These are phyloP conservation scores for Candida quercuum DNA, from an alignment of 805 yeast species.

Conservation along the genomic window DNA sequence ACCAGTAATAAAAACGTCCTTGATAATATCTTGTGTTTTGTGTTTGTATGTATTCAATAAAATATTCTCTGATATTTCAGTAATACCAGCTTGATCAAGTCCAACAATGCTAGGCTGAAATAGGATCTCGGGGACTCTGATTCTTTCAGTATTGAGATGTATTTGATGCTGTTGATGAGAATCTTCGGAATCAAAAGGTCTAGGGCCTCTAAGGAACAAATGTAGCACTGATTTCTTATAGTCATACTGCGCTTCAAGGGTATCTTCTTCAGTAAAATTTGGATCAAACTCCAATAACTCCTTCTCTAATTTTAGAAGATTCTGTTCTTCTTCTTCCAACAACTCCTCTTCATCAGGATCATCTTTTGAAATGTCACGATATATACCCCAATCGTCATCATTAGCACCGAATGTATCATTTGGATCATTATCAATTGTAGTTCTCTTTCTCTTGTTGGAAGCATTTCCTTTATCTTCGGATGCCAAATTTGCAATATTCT, in stretches of 20 bases:
- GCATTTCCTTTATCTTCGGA: conserved; percentile 47
- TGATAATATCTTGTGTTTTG: conserved; percentile 44
- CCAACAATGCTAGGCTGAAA: conserved; percentile 95
- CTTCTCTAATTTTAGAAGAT: conserved; percentile 60
- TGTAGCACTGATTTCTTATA: conserved; percentile 82
- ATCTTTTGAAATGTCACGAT: conserved; percentile 72
- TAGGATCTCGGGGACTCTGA: conserved; percentile 85
- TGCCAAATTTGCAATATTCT: conserved; percentile 81
- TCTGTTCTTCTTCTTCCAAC: conserved; percentile 66
- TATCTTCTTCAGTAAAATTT: conserved; percentile 77
- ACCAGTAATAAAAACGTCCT: conserved; percentile 80
- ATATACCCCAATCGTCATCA: conserved; percentile 93
- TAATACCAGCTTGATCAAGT: conserved; percentile 90
- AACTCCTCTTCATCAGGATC: conserved; percentile 64
- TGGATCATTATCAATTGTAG: conserved; percentile 83
- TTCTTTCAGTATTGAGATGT: conserved; percentile 85
- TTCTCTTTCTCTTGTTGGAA: conserved; percentile 46
- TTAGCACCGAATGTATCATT: conserved; percentile 92
- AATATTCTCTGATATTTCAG: conserved; percentile 68
- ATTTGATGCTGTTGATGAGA: conserved; percentile 86
- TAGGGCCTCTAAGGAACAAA: conserved; percentile 84
- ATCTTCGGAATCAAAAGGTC: conserved; percentile 76
- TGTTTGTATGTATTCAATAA: conserved; percentile 55
- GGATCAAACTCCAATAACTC: conserved; percentile 81
- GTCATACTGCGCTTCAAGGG: conserved; percentile 73